phyloP scores from a whole-genome alignment of 352 stramenopile species.

The Globisporangium orthogonon region DNA sequence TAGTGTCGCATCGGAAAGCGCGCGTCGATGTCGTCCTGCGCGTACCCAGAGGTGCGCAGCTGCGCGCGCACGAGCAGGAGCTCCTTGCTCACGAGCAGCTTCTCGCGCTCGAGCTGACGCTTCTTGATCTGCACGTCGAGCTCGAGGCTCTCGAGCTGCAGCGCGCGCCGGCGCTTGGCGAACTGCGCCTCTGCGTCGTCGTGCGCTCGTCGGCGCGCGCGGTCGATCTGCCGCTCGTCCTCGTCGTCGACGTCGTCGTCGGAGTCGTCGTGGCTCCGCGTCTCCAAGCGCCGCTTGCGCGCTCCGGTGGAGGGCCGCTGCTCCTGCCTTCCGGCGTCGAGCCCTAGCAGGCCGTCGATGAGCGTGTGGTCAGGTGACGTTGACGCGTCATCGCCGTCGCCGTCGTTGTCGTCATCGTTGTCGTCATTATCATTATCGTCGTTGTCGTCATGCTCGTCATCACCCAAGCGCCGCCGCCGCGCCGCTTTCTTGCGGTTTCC shows the following conservation, averaged over 20 bases:
- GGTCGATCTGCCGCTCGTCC: conserved; percentile 1
- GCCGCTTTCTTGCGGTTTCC: not conserved
- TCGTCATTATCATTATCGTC: not conserved
- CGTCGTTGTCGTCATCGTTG: not conserved
- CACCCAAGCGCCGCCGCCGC: not conserved
- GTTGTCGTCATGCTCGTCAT: not conserved
- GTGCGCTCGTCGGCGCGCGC: not conserved
- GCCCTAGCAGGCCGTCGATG: not conserved
- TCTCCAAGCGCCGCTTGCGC: not conserved
- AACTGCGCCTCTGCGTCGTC: conserved; percentile 37
- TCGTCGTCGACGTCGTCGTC: not conserved
- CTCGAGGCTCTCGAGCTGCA: conserved; percentile 59
- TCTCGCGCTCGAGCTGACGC: conserved; percentile 64
- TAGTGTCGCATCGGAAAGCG: not conserved
- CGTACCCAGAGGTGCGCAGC: not conserved
- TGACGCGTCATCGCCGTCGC: not conserved
- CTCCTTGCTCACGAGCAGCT: conserved; percentile 17
- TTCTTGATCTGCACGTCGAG: conserved; percentile 73
- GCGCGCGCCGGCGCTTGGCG: conserved; percentile 18
- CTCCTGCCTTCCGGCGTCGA: not conserved
- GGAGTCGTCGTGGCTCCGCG: not conserved
- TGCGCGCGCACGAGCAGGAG: conserved; percentile 5
- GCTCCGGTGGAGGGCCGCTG: not conserved
- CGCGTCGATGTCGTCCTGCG: conserved; percentile 5
- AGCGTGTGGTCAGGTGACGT: not conserved